Evolutionary conservation across 2,329 filamentous ascomycete species (phyloP).

Genomic region (Dactylellina haptotyla): DNA sequence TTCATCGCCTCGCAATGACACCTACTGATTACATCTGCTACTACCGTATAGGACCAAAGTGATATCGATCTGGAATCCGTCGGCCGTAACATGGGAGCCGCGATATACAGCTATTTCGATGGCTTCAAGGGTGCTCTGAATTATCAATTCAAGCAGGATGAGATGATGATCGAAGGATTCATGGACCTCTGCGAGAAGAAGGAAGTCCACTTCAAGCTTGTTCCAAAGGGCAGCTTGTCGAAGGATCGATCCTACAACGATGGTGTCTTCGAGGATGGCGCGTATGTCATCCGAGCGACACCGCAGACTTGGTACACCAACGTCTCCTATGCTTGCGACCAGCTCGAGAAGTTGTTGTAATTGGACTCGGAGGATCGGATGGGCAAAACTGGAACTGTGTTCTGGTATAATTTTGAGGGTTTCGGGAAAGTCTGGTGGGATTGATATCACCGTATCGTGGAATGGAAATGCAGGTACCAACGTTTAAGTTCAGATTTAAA

Average conservation of each 20-base stretch:
- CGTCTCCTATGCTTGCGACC: conserved; percentile 19
- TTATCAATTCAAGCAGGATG: conserved; percentile 49
- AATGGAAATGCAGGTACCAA: no score
- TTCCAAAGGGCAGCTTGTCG: conserved; percentile 14
- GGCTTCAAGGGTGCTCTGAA: conserved; percentile 18
- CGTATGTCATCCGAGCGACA: conserved; percentile 23
- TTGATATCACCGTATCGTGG: conserved; percentile 7
- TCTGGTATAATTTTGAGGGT: background rate
- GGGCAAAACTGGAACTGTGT: background rate
- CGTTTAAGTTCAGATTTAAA: background rate
- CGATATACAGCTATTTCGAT: conserved; percentile 38
- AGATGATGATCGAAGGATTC: conserved; percentile 44
- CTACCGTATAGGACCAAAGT: conserved; percentile 13
- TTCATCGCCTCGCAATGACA: background rate
- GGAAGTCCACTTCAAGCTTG: conserved; percentile 35
- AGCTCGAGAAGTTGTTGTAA: conserved; percentile 37
- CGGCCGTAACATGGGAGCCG: conserved; percentile 38
- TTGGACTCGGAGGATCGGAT: background rate
- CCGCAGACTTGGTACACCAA: conserved; percentile 47
- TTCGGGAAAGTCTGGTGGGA: background rate
- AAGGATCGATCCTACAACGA: conserved; percentile 40
- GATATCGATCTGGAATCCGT: conserved; percentile 42
- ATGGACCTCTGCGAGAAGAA: conserved; percentile 26
- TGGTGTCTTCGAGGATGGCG: conserved; percentile 21
- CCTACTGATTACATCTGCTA: conserved; percentile 1